Percentiles rank a stretch among this genome's conserved stretches.
phyloP scores from a whole-genome alignment of 768 basidiomycete species.

The Suillus spraguei region DNA sequence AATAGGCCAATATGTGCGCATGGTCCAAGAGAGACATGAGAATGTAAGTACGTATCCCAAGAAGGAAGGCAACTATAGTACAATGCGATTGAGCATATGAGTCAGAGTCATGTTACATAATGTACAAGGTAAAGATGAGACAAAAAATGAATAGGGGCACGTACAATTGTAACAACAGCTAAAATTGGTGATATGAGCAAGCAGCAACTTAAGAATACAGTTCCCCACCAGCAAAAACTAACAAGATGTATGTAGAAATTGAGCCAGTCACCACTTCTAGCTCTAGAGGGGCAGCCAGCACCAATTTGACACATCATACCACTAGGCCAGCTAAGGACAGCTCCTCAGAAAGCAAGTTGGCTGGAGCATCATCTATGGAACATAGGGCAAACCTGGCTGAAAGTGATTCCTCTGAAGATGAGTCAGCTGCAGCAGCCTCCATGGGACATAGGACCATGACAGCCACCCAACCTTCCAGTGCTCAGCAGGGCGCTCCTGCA shows the following conservation, averaged over 20 bases:
- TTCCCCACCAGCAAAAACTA: neutral
- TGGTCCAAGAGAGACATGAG: no score
- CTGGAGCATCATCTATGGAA: neutral
- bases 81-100: no score
- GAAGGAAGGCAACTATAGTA: no score
- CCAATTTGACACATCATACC: neutral
- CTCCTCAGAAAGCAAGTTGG: neutral
- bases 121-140: no score
- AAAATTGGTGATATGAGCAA: neutral
- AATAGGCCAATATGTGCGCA: no score
- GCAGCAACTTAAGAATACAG: neutral
- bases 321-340: neutral
- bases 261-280: neutral
- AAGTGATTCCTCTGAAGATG: neutral
- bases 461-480: neutral
- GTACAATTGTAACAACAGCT: no score
- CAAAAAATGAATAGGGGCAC: no score
- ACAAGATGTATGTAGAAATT: neutral
- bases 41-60: no score
- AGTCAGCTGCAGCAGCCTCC: no score
- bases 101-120: no score
- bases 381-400: neutral
- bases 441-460: neutral
- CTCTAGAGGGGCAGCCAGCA: neutral
- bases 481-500: neutral